Evolutionary conservation across 768 basidiomycete species (phyloP).

Genomic region (Hemileccinum rubropunctum): DNA sequence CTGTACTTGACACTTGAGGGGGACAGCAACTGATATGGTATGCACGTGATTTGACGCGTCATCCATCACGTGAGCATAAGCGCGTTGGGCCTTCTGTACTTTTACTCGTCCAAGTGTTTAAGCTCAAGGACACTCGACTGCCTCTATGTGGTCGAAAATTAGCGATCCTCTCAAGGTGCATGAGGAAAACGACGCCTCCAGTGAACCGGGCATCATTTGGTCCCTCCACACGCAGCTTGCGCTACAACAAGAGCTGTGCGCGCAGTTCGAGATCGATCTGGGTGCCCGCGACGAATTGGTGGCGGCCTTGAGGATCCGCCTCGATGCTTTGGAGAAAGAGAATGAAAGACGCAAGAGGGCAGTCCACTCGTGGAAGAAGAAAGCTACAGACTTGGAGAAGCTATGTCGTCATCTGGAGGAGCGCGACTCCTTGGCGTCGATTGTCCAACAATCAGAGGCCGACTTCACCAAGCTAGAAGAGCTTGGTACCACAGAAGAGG

Average conservation of each 20-base stretch:
- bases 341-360: conserved; percentile 55
- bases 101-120: too few species aligned
- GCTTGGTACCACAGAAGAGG: conserved; percentile 41
- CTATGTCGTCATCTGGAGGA: conserved; percentile 69
- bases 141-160: conserved; percentile 60
- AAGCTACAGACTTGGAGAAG: conserved; percentile 70
- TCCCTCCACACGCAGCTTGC: conserved; percentile 74
- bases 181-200: conserved; percentile 44
- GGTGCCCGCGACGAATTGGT: conserved; percentile 72
- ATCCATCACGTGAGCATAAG: conserved; percentile 27
- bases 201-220: conserved; percentile 68
- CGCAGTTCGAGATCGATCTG: conserved; percentile 76
- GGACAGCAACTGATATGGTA: too few species aligned
- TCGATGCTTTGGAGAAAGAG: conserved; percentile 58
- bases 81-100: background rate
- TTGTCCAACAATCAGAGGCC: conserved; percentile 47
- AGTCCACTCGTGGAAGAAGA: conserved; percentile 69
- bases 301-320: conserved; percentile 51
- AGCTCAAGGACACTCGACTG: background rate
- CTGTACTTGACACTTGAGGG: too few species aligned
- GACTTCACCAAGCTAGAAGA: conserved; percentile 54
- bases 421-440: conserved; percentile 36
- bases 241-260: conserved; percentile 69
- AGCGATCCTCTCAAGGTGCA: conserved; percentile 52
- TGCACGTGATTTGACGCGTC: conserved; percentile 28